phyloP scores from a whole-genome alignment of 2,329 filamentous ascomycete genomes.

The Trichoderma sp. region DNA sequence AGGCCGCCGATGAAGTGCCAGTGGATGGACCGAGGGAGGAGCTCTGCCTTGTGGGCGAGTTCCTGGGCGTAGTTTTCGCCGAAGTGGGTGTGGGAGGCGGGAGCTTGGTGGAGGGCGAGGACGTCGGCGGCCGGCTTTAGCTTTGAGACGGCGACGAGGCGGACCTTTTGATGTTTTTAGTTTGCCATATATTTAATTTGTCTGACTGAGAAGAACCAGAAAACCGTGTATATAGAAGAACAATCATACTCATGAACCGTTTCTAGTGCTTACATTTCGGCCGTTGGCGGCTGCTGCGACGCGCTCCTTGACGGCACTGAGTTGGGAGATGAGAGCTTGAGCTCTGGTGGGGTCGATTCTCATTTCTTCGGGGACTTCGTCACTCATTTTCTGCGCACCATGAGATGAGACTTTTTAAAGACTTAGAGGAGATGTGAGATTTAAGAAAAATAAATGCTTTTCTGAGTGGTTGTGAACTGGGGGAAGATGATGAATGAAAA shows the following conservation, averaged over 20 bases:
- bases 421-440: neutral
- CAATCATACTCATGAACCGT: neutral
- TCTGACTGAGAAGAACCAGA: neutral
- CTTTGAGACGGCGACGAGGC: constrained; percentile 93
- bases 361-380: constrained; percentile 47
- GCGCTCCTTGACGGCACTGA: constrained; percentile 58
- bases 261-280: constrained; percentile 47
- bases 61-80: constrained; percentile 97
- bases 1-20: constrained; percentile 98
- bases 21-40: constrained; percentile 72
- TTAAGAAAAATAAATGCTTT: neutral
- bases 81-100: constrained; percentile 69
- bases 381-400: constrained; percentile 38
- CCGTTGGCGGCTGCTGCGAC: constrained; percentile 53
- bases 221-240: neutral
- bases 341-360: constrained; percentile 61
- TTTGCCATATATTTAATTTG: neutral
- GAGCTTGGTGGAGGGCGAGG: constrained; percentile 69
- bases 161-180: too few relatives aligned
- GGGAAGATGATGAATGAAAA: neutral
- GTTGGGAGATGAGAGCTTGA: constrained; percentile 59
- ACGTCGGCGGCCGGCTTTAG: constrained; percentile 92
- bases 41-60: constrained; percentile 75
- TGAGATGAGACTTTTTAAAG: neutral
- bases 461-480: neutral